phyloP scores from a whole-genome alignment of 2,329 filamentous ascomycete genomes.

The Neopestalotiopsis sp. region DNA sequence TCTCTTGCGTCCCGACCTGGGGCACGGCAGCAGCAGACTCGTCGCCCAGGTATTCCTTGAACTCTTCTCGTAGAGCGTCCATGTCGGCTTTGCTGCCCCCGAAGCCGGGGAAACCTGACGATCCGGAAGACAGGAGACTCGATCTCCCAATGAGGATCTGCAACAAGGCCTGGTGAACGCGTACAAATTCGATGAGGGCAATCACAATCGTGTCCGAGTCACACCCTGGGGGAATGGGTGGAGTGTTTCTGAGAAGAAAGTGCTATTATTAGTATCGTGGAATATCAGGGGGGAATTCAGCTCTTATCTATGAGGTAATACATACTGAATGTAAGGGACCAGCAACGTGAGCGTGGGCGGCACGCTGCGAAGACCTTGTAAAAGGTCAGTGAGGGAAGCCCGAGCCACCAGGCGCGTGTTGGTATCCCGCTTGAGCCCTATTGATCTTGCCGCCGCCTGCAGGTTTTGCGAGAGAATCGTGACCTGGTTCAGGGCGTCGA shows the following conservation, averaged over 20 bases:
- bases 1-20: background rate
- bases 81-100: constrained; percentile 4
- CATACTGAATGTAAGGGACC: constrained; percentile 10
- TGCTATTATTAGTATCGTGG: background rate
- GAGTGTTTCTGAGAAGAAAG: background rate
- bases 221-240: constrained; percentile 17
- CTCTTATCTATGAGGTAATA: background rate
- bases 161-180: constrained; percentile 19
- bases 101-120: background rate
- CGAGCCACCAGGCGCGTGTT: constrained; percentile 1
- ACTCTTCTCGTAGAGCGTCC: background rate
- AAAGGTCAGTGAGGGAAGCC: background rate
- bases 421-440: constrained; percentile 12
- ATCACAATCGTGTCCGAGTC: constrained; percentile 21
- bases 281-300: too few relatives aligned
- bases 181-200: constrained; percentile 21
- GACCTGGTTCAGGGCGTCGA: constrained; percentile 17
- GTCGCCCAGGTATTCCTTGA: background rate
- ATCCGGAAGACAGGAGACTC: constrained; percentile 6
- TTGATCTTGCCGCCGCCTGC: constrained; percentile 14
- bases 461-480: constrained; percentile 19
- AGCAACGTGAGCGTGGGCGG: background rate
- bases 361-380: background rate
- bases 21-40: too few relatives aligned
- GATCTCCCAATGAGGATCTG: constrained; percentile 19